Base-by-base conservation (phyloP, 805 yeast genomes). In the Barnettozyma wickerhamii region DNA sequence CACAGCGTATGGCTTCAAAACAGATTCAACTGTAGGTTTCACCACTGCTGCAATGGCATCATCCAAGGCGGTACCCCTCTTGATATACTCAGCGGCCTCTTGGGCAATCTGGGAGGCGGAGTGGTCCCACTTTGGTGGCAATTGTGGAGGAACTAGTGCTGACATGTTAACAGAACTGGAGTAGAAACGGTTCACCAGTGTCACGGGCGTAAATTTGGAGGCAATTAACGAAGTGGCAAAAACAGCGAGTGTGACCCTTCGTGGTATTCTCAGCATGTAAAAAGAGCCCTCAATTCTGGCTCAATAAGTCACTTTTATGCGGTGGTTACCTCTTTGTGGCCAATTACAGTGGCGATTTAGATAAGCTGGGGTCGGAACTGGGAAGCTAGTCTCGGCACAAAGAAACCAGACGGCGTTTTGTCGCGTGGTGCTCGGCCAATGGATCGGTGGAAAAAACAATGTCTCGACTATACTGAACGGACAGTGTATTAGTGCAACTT, bases 71-170 rank as follows among this genome's bases (percentile, higher is more conserved):
- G 60, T 68, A 17, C 74, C 68, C 23, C 65, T 63, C 2, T 60
- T 56, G 38, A 81, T 68, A 41, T 76, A 56, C 14, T 61, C 58
- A 13, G 72, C 64, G 3, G 84, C 73, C 28, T 63, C 58, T 3
- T 52, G 38, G 7, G 63, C 29, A 37, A 84, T 67, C 14, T 69
- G 63, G 13, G 66, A 74, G 1, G 86, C 73, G 6, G 85, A 68
- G 49, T 70, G 74, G 17, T 66, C 61, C 95, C 95, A 85, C 19
- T 51, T 41, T 12, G 85, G 81, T 2, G 59, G 43, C 2, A 33
- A 23, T 33, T 50, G 56, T 38, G 59, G 57, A 14, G 57, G 55
- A 13, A 33, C 34, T 29, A 46, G 35, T 13, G 36, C 28, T 20
- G 47, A 37, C 53, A 50, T 17, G 35, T 38, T 35, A 32, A 23